These are phyloP conservation scores for Pseudoneurospora amorphoporcata DNA, from an alignment of 495 filamentous ascomycete genomes.

Conservation along the genomic window DNA sequence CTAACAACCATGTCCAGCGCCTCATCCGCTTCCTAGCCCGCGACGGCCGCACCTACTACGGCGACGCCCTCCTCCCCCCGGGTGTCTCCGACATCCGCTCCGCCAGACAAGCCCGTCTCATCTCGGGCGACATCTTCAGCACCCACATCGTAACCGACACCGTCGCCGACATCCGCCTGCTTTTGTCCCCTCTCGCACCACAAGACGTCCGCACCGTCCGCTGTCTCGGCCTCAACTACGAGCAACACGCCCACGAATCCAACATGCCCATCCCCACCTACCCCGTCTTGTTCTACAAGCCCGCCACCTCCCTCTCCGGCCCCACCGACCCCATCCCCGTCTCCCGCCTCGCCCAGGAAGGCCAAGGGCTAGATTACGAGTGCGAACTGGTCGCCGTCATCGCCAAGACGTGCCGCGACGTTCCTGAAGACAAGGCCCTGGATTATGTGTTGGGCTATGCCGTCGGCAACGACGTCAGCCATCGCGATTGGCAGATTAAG, in stretches of 20 bases:
- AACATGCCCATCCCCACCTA: conserved; percentile 65
- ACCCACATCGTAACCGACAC: conserved; percentile 60
- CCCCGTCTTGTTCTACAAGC: conserved; percentile 79
- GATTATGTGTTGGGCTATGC: conserved; percentile 72
- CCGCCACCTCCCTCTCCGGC: conserved; percentile 57
- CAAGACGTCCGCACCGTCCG: conserved; percentile 64
- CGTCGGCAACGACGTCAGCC: conserved; percentile 74
- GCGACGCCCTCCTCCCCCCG: conserved; percentile 66
- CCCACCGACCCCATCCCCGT: conserved; percentile 63
- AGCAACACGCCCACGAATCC: conserved; percentile 68
- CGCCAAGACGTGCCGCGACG: conserved; percentile 57
- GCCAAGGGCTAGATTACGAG: conserved; percentile 68
- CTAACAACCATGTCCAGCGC: too few species aligned
- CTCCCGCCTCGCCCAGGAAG: conserved; percentile 43
- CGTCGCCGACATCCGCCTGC: conserved; percentile 50
- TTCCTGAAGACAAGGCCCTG: conserved; percentile 56
- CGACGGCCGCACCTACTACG: conserved; percentile 69
- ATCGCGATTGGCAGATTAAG: conserved; percentile 75
- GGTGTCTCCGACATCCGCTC: conserved; percentile 58
- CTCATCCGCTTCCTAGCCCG: conserved; percentile 71
- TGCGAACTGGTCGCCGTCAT: conserved; percentile 75
- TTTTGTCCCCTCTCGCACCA: conserved; percentile 59
- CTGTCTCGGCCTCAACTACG: conserved; percentile 76
- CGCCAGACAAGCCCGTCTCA: conserved; percentile 54
- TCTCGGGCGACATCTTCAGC: conserved; percentile 65